These are phyloP conservation scores for Turritis glabra DNA, from an alignment of 345 rosid species.

Conservation along the genomic window DNA sequence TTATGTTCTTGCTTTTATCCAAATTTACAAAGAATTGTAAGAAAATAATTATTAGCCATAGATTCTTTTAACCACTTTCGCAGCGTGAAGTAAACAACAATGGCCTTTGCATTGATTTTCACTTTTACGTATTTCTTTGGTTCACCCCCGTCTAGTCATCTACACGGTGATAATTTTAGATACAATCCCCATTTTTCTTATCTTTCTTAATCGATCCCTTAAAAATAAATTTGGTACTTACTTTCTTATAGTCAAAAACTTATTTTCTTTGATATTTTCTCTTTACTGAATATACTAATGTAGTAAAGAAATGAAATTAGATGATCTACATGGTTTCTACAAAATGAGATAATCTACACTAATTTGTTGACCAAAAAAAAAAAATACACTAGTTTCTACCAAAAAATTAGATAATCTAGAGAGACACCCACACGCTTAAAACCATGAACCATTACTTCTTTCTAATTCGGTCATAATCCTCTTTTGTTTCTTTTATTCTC, in stretches of 20 bases:
- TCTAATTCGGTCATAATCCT: background rate
- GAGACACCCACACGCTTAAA: constrained; percentile 36
- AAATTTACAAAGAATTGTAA: background rate
- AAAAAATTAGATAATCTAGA: background rate
- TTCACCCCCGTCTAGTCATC: constrained; percentile 28
- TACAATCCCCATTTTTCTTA: background rate
- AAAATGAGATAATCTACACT: background rate
- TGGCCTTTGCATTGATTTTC: background rate
- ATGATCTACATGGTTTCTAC: background rate
- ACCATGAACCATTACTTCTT: background rate
- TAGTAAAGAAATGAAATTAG: background rate
- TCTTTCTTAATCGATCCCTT: background rate
- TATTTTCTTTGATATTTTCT: background rate
- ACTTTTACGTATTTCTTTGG: constrained; percentile 22
- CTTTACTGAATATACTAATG: background rate
- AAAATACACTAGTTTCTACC: no score
- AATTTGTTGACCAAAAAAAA: no score
- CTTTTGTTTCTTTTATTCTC: constrained; percentile 9
- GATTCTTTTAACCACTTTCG: constrained; percentile 19
- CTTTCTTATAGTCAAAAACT: background rate
- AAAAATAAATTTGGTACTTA: no score
- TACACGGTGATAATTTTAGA: background rate
- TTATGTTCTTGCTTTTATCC: constrained; percentile 16
- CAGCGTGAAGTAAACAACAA: constrained; percentile 33
- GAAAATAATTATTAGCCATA: constrained; percentile 9